Conservation (phyloP, 1,139 yeast species). For the Geotrichum bryndzae region DNA sequence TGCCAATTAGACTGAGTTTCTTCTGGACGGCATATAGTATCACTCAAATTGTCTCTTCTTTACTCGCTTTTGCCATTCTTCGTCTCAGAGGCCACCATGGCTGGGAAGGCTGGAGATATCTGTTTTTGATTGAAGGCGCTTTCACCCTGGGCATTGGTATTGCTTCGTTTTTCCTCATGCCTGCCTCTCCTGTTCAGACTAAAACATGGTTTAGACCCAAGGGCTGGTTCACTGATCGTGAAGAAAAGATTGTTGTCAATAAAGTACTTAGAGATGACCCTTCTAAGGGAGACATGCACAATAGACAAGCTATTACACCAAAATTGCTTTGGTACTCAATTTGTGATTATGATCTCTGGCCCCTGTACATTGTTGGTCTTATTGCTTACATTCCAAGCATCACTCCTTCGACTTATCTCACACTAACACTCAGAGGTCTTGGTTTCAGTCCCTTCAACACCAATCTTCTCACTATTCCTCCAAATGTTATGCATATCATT, state of each 20-base stretch:
- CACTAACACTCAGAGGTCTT: conserved; percentile 45
- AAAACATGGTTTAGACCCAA: conserved; percentile 42
- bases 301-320: conserved; percentile 48
- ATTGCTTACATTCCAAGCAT: conserved; percentile 39
- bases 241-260: conserved; percentile 54
- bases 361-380: conserved; percentile 48
- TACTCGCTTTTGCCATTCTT: conserved; percentile 44
- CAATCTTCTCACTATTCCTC: conserved; percentile 51
- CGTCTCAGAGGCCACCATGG: conserved; percentile 39
- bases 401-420: conserved; percentile 45
- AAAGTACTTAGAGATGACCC: conserved; percentile 61
- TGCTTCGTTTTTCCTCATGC: conserved; percentile 47
- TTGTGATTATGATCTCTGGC: conserved; percentile 53
- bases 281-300: conserved; percentile 61
- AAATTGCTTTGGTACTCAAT: conserved; percentile 41
- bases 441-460: conserved; percentile 54
- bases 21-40: conserved; percentile 39
- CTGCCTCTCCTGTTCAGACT: conserved; percentile 53
- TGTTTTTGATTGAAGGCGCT: conserved; percentile 51
- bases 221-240: conserved; percentile 57
- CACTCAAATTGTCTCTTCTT: conserved; percentile 32
- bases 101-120: conserved; percentile 51
- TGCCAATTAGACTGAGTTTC: conserved; percentile 45
- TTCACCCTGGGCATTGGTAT: conserved; percentile 48
- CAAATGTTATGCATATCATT: conserved; percentile 38